Evolutionary conservation across 202 grass and related monocot genomes (phyloP), one percentile per base, ranked within the genome.

Genomic region (Setaria viridis): DNA sequence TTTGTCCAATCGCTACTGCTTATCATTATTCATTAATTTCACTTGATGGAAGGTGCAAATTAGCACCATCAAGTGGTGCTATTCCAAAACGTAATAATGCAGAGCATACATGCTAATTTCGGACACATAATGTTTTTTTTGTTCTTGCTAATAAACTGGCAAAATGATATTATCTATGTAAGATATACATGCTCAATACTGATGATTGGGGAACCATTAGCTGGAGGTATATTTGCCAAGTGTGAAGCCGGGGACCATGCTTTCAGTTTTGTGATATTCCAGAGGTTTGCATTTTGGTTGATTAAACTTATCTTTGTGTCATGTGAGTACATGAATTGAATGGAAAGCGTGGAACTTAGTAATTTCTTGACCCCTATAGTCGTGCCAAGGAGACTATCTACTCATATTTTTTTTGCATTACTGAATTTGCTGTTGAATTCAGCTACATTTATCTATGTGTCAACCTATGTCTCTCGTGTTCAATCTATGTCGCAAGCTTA

Each of bases 61-160:
- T 37, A 71, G 4, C 20, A 58, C 55, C 79, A 67, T 32, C 35
- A 8, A 46, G 20, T 66, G n/a, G n/a, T 30, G 17, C 10, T 37
- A 77, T 77, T 70, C 77, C 9, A 47, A 60, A 67, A 34, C 32
- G 67, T 65, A 42, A 49, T 13, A 51, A 55, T 78, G 35, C 69
- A 20, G 47, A 7, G 56, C 49, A 19, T 11, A 57, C 11, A 42
- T 50, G 25, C 17, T 39, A 19, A 62, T 66, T 80, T 74, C 57
- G 11, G 43, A 16, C n/a, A 50, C 3, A 42, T 16, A 35, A 17
- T 33, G 11, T 17, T 62, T 35, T 35, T 25, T 19, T n/a, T 9
- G 29, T 62, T 14, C 59, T 32, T 62, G 33, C 66, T 68, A 68
- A 66, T 43, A 43, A 66, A 66, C 13, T 35, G 63, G 14, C 33